phyloP scores from a whole-genome alignment of 495 filamentous ascomycete genomes.

The Aspergillus asperescens region DNA sequence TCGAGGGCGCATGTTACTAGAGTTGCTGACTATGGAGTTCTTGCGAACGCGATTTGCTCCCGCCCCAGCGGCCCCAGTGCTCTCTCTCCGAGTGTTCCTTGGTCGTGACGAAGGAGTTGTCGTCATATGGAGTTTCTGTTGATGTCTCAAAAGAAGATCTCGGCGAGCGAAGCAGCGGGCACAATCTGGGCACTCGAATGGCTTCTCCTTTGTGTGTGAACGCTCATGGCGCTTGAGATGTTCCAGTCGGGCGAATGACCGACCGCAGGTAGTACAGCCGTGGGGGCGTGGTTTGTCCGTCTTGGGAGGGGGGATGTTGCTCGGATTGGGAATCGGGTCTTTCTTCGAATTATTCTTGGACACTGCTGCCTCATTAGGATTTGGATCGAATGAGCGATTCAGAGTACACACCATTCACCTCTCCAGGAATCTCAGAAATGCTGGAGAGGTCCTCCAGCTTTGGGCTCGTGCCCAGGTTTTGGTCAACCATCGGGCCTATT shows the following conservation, averaged over 20 bases:
- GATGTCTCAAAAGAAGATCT: slow-evolving; percentile 88
- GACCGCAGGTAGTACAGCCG: slow-evolving; percentile 85
- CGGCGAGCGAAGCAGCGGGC: slow-evolving; percentile 90
- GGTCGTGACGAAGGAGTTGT: slow-evolving; percentile 84
- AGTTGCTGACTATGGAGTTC: slow-evolving; percentile 72
- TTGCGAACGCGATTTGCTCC: slow-evolving; percentile 76
- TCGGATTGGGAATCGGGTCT: slow-evolving; percentile 28
- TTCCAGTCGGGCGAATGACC: slow-evolving; percentile 92
- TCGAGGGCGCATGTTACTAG: slow-evolving; percentile 71
- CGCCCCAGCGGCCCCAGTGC: slow-evolving; percentile 69
- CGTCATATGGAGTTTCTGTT: slow-evolving; percentile 99
- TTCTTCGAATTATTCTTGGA: slow-evolving; percentile 33
- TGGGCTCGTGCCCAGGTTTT: slow-evolving; percentile 33
- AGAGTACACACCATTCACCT: slow-evolving; percentile 34
- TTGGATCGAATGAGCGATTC: neutral
- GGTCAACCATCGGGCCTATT: slow-evolving; percentile 38
- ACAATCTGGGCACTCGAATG: slow-evolving; percentile 97
- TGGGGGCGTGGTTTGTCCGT: slow-evolving; percentile 97
- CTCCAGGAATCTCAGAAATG: slow-evolving; percentile 42
- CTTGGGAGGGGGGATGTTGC: slow-evolving; percentile 65
- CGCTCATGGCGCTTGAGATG: slow-evolving; percentile 98
- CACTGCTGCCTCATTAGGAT: slow-evolving; percentile 19
- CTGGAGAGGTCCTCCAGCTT: slow-evolving; percentile 42
- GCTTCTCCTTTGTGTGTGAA: slow-evolving; percentile 98
- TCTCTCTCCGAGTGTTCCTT: slow-evolving; percentile 73